Percentiles rank a stretch among this genome's conserved stretches.
These are phyloP conservation scores for Rhizopus delemar DNA, from an alignment of 371 early-diverging fungal species.

Conservation along the genomic window DNA sequence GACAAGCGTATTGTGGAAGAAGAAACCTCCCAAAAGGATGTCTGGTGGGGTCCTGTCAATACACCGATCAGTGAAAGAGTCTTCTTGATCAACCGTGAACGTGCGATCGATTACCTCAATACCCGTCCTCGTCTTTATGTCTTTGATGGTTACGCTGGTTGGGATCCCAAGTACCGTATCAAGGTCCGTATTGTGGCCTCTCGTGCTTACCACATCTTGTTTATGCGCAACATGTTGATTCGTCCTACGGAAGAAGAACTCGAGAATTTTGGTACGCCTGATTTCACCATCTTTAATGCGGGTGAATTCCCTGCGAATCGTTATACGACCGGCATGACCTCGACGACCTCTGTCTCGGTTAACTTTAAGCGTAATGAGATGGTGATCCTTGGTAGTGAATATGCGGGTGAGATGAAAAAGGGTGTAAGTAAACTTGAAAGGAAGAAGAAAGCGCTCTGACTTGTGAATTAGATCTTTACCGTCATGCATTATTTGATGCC, in stretches of 20 bases:
- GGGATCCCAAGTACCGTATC: constrained; percentile 97
- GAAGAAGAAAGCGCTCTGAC: neutral
- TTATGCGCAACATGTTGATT: constrained; percentile 98
- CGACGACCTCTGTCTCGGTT: constrained; percentile 88
- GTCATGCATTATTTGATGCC: constrained; percentile 99
- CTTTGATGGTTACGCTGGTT: constrained; percentile 92
- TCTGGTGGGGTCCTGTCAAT: constrained; percentile 98
- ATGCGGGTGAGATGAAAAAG: constrained; percentile 99
- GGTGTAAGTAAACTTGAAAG: constrained; percentile 58
- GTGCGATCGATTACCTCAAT: constrained; percentile 95
- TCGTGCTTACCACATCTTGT: constrained; percentile 94
- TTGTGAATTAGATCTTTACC: constrained; percentile 71
- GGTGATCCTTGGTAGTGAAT: constrained; percentile 96
- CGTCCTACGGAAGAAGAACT: constrained; percentile 93
- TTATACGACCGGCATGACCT: constrained; percentile 96
- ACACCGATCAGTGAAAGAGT: constrained; percentile 83
- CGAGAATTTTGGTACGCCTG: constrained; percentile 88
- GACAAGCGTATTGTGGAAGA: constrained; percentile 98
- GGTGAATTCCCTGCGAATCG: constrained; percentile 97
- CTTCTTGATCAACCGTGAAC: constrained; percentile 94
- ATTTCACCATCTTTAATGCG: constrained; percentile 97
- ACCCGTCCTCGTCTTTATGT: constrained; percentile 92
- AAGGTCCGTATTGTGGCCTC: constrained; percentile 95
- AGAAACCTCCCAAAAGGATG: constrained; percentile 70
- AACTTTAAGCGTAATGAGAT: constrained; percentile 82